Evolutionary conservation across 148 eudicot species (phyloP), one percentile per base, ranked within the genome.

Genomic region (Cornus kousa): DNA sequence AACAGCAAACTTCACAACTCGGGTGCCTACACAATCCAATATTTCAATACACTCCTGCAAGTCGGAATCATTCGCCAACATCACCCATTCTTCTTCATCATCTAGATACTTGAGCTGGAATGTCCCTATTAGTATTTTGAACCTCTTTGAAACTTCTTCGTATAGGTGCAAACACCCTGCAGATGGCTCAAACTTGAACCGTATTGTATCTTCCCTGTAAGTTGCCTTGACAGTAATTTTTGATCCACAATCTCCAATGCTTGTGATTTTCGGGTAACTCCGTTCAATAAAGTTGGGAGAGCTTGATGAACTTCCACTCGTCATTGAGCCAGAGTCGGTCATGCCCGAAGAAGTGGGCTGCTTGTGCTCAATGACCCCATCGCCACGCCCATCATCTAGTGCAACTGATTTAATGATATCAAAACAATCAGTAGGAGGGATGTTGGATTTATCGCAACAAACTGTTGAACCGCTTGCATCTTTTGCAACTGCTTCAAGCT

Each of bases 1-100:
- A 62, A 95, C 92, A 0, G 87, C 87, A 70, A 95, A 86, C 82
- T 91, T 95, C 68, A 88, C 85, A 23, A 79, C 86, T 2, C 90
- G 89, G 31, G 84, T 89, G 31, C 97, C 98, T 23, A 82, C 74
- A 82, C 74, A 88, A 55, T 91, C 93, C 93, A 93, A 76, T 32
- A 90, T 83, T 68, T 95, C 98, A 17, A 95, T 82, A 74, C 98
- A 93, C 82, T 95, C 98, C 1, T 86, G 89, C 83, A 91, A 84
- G 79, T 95, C 98, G 1, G 92, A 87, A 71, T 95, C 97, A 67
- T 85, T 88, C 48, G 87, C 90, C 83, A 95, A 75, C 92, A 91
- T 79, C 65, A 95, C 97, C 97, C 97, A 95, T 85, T 95, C 98
- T 35, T 91, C 92, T 70, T 95, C 98, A 39, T 95, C 98, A 50